Evolutionary conservation across 352 stramenopile species (phyloP).

Genomic region (Pythium brassicae): DNA sequence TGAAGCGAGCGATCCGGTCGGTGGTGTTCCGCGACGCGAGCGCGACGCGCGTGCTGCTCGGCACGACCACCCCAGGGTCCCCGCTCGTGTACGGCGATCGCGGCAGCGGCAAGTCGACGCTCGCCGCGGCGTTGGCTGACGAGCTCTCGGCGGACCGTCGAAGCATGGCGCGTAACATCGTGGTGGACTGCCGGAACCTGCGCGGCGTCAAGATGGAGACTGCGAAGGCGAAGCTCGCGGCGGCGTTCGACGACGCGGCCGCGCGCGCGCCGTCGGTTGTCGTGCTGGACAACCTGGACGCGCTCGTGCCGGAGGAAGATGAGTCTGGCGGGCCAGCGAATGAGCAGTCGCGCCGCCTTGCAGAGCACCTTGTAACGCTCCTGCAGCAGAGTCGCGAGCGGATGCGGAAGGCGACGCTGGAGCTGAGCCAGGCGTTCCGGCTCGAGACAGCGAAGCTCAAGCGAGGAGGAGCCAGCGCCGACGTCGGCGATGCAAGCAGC

Average conservation of each 20-base stretch:
- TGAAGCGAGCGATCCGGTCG: conserved; percentile 41
- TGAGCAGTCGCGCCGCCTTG: conserved; percentile 84
- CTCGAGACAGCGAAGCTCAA: conserved; percentile 29
- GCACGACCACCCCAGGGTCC: conserved; percentile 50
- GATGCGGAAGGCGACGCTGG: conserved; percentile 55
- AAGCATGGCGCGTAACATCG: conserved; percentile 38
- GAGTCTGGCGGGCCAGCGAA: conserved; percentile 69
- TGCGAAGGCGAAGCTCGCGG: conserved; percentile 61
- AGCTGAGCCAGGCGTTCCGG: conserved; percentile 57
- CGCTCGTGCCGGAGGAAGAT: conserved; percentile 72
- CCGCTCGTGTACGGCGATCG: conserved; percentile 68
- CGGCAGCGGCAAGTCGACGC: conserved; percentile 76
- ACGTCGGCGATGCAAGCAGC: not conserved
- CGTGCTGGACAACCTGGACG: conserved; percentile 82
- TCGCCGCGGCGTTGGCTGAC: conserved; percentile 44
- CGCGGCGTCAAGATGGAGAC: conserved; percentile 85
- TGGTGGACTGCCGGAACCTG: conserved; percentile 65
- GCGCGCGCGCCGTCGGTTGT: conserved; percentile 55
- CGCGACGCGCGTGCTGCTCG: conserved; percentile 51
- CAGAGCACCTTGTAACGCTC: conserved; percentile 61
- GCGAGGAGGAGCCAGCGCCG: not conserved
- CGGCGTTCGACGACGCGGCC: conserved; percentile 48
- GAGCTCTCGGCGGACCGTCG: conserved; percentile 26
- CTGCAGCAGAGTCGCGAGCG: conserved; percentile 45
- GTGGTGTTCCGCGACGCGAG: conserved; percentile 48